A percentile compares a stretch with the other conserved stretches of the same genome.
Evolutionary conservation across 202 grass and related monocot species (phyloP).

Genomic region (Hordeum pubiflorum): DNA sequence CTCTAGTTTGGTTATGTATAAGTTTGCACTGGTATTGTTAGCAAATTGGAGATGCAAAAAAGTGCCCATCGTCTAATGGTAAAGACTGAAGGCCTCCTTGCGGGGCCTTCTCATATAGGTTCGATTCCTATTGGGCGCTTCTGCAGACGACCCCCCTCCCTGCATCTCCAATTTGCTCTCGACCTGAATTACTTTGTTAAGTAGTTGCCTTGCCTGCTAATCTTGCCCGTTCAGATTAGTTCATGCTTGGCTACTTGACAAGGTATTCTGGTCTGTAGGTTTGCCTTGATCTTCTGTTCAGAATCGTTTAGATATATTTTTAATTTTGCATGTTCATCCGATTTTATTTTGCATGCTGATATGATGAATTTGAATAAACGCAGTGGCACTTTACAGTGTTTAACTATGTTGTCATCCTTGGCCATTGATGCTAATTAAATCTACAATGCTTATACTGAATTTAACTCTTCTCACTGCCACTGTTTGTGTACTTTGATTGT

Average conservation of each 20-base stretch:
- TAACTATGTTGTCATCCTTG: too few species aligned
- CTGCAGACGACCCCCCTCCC: background rate
- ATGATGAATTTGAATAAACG: background rate
- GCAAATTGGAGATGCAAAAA: background rate
- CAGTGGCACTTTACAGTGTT: background rate
- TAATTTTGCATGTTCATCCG: background rate
- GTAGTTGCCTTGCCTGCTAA: background rate
- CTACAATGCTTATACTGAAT: background rate
- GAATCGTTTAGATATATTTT: background rate
- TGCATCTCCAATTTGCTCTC: background rate
- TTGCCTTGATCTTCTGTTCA: background rate
- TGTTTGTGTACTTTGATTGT: background rate
- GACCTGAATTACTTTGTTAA: background rate
- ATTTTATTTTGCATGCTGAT: background rate
- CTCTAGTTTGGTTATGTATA: background rate
- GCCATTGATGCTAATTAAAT: too few species aligned
- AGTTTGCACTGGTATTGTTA: background rate
- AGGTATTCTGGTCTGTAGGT: background rate
- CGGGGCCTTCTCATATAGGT: background rate
- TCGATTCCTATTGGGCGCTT: constrained; percentile 8
- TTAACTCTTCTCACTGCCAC: background rate
- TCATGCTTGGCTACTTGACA: background rate
- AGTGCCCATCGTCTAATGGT: constrained; percentile 5
- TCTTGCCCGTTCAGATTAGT: background rate
- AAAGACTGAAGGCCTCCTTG: background rate